Percentiles rank a stretch among this genome's conserved stretches.
phyloP scores from a whole-genome alignment of 331 rosid species.

The Quercus phellos region DNA sequence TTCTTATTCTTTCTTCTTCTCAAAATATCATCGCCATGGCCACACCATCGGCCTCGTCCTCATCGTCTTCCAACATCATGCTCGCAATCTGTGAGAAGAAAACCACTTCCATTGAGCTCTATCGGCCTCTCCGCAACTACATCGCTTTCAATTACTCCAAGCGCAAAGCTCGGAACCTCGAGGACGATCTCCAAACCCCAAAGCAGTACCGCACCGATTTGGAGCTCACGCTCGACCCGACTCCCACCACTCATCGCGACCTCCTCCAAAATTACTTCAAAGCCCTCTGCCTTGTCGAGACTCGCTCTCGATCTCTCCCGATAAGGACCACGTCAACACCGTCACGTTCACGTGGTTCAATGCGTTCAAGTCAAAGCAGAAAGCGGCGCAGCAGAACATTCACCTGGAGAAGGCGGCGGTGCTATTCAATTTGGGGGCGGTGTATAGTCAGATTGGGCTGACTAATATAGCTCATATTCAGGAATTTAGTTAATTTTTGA shows the following conservation, averaged over 20 bases:
- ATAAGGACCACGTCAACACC: slow-evolving; percentile 68
- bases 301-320: slow-evolving; percentile 89
- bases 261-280: slow-evolving; percentile 65
- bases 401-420: slow-evolving; percentile 90
- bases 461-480: slow-evolving; percentile 24
- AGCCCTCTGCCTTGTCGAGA: slow-evolving; percentile 80
- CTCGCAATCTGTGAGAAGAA: slow-evolving; percentile 88
- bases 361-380: slow-evolving; percentile 72
- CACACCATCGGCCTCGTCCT: slow-evolving; percentile 54
- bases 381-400: slow-evolving; percentile 89
- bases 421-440: slow-evolving; percentile 79
- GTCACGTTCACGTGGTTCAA: slow-evolving; percentile 87
- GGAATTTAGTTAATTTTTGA: too few species aligned
- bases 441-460: slow-evolving; percentile 79
- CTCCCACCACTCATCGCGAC: slow-evolving; percentile 77
- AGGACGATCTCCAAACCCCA: slow-evolving; percentile 90
- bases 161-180: slow-evolving; percentile 82
- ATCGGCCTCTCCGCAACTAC: slow-evolving; percentile 85
- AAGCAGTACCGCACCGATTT: slow-evolving; percentile 70
- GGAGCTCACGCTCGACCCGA: slow-evolving; percentile 80
- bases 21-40: background rate
- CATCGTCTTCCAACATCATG: slow-evolving; percentile 60
- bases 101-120: slow-evolving; percentile 61
- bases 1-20: background rate
- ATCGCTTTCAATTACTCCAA: slow-evolving; percentile 85